These are phyloP conservation scores for Cercophora newfieldiana DNA, from an alignment of 495 filamentous ascomycete species.

Conservation along the genomic window DNA sequence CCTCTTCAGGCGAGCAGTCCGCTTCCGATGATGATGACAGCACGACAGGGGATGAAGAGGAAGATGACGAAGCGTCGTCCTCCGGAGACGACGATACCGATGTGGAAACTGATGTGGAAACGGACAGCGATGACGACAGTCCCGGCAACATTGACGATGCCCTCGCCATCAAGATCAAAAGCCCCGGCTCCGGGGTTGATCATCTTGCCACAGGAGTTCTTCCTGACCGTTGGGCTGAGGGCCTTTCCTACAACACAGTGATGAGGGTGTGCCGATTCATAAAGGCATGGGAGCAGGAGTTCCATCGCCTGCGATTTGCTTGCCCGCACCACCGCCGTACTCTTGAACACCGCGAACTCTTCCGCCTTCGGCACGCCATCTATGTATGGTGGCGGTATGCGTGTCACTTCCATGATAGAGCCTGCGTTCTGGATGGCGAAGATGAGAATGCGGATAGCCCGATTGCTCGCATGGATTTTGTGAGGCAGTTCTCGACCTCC, in stretches of 20 bases:
- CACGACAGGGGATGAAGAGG: not conserved
- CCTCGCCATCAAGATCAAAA: slow-evolving; percentile 1
- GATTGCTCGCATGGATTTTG: slow-evolving; percentile 32
- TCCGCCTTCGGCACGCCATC: slow-evolving; percentile 62
- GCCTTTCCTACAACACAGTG: slow-evolving; percentile 29
- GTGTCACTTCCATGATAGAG: slow-evolving; percentile 35
- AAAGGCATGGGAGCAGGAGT: slow-evolving; percentile 64
- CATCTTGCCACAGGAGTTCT: not conserved
- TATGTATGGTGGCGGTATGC: slow-evolving; percentile 67
- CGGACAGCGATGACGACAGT: not conserved
- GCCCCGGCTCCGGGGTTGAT: not conserved
- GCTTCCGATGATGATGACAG: not conserved
- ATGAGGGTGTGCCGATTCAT: slow-evolving; percentile 59
- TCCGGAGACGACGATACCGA: not conserved
- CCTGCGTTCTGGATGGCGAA: slow-evolving; percentile 11
- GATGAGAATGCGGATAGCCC: slow-evolving; percentile 1
- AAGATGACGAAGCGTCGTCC: not conserved
- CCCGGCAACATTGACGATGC: slow-evolving; percentile 13
- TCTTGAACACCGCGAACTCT: slow-evolving; percentile 56
- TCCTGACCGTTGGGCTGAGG: slow-evolving; percentile 10
- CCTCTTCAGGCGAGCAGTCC: not conserved
- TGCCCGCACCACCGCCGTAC: slow-evolving; percentile 62
- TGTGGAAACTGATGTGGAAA: not conserved
- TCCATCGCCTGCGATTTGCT: slow-evolving; percentile 69
- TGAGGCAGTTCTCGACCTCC: slow-evolving; percentile 36